A percentile compares a stretch with the other conserved stretches of the same genome.
These are phyloP conservation scores for Hygrocybe coccinea DNA, from an alignment of 768 basidiomycete genomes.

Conservation along the genomic window DNA sequence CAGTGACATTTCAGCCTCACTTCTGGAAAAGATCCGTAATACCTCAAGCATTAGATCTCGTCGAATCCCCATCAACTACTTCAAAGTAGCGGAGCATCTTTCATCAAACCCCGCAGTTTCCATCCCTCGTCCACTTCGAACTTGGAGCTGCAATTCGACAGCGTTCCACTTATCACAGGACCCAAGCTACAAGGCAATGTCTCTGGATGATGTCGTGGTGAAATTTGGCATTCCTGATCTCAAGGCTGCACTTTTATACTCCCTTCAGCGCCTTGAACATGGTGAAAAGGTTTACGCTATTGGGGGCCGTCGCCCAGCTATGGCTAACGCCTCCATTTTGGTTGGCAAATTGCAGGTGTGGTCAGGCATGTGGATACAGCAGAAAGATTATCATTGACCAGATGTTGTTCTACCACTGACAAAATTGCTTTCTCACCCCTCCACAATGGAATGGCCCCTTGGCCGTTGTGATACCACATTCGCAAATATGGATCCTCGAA, in stretches of 20 bases:
- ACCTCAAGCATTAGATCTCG: neutral
- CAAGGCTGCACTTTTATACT: slow-evolving; percentile 21
- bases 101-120: neutral
- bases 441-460: slow-evolving; percentile 13
- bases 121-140: slow-evolving; percentile 9
- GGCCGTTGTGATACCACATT: slow-evolving; percentile 20
- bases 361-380: slow-evolving; percentile 23
- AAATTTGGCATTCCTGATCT: slow-evolving; percentile 26
- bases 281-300: neutral
- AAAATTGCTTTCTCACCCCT: slow-evolving; percentile 21
- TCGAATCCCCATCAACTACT: slow-evolving; percentile 9
- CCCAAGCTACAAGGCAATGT: slow-evolving; percentile 14
- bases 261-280: slow-evolving; percentile 5
- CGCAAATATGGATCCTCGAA: slow-evolving; percentile 11
- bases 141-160: slow-evolving; percentile 9
- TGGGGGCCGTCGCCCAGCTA: slow-evolving; percentile 3
- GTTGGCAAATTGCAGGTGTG: slow-evolving; percentile 24
- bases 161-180: slow-evolving; percentile 24
- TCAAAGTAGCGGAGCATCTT: neutral
- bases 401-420: slow-evolving; percentile 15
- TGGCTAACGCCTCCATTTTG: slow-evolving; percentile 9
- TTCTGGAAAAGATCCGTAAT: neutral
- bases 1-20: neutral
- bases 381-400: slow-evolving; percentile 19
- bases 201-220: slow-evolving; percentile 18